phyloP scores from a whole-genome alignment of 176 grass and related monocot genomes.

The Chloris gayana region DNA sequence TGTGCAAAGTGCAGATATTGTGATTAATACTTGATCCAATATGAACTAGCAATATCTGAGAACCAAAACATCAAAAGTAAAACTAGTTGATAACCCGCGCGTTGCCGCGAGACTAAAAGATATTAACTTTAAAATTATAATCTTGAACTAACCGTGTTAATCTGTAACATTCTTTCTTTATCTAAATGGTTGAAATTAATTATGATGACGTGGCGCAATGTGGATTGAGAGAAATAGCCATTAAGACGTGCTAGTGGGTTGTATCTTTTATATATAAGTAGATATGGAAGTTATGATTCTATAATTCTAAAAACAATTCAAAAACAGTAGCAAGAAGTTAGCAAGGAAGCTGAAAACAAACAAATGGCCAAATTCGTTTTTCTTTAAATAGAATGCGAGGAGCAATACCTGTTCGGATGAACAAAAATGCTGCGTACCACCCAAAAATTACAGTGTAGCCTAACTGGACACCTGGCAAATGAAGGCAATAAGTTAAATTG shows the following conservation, averaged over 20 bases:
- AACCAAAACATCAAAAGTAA: slow-evolving; percentile 20
- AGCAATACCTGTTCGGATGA: slow-evolving; percentile 77
- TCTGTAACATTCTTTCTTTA: too few relatives aligned
- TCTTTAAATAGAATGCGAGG: slow-evolving; percentile 15
- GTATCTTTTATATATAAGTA: too few relatives aligned
- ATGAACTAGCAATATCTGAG: slow-evolving; percentile 10
- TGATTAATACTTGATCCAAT: slow-evolving; percentile 1
- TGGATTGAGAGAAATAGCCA: too few relatives aligned
- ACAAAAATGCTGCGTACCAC: slow-evolving; percentile 95
- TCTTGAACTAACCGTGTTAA: too few relatives aligned
- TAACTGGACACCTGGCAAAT: slow-evolving; percentile 78
- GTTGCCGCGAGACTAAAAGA: too few relatives aligned
- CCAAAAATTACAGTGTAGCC: slow-evolving; percentile 95
- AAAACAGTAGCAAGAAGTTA: slow-evolving; percentile 12
- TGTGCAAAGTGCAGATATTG: neutral
- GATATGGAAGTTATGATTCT: slow-evolving; percentile 9
- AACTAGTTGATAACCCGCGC: too few relatives aligned
- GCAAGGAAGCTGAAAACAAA: slow-evolving; percentile 10
- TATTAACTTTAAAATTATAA: too few relatives aligned
- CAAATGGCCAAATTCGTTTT: neutral
- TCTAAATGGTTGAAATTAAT: too few relatives aligned
- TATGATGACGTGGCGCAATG: too few relatives aligned
- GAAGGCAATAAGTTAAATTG: slow-evolving; percentile 12
- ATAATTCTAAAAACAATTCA: neutral
- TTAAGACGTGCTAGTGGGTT: too few relatives aligned